Percentiles rank a stretch among this genome's conserved stretches.
Conservation (phyloP, 2,329 filamentous ascomycete genomes). For the Dactylonectria macrodidyma region DNA sequence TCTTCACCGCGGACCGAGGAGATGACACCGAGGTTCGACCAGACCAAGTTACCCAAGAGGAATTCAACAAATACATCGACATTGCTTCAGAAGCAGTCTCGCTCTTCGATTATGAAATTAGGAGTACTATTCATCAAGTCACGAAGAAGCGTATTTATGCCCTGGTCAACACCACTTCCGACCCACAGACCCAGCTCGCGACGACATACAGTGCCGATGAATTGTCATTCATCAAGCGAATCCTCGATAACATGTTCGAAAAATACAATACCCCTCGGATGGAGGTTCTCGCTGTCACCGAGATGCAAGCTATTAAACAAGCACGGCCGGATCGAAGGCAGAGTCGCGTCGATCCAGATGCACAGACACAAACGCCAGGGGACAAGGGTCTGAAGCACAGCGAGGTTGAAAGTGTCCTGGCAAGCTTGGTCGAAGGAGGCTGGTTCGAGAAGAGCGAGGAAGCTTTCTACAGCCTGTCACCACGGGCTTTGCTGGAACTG, state of each 20-base stretch:
- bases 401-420: conserved; percentile 82
- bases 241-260: conserved; percentile 94
- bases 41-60: conserved; percentile 76
- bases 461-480: conserved; percentile 82
- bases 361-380: conserved; percentile 52
- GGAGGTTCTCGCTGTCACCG: conserved; percentile 87
- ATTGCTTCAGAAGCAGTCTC: conserved; percentile 81
- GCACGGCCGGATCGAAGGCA: conserved; percentile 64
- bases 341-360: conserved; percentile 51
- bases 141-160: conserved; percentile 80
- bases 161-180: conserved; percentile 89
- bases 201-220: conserved; percentile 87
- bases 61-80: conserved; percentile 78
- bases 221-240: conserved; percentile 88
- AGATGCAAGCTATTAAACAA: conserved; percentile 84
- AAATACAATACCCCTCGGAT: conserved; percentile 84
- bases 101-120: conserved; percentile 89
- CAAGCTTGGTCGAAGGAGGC: conserved; percentile 79
- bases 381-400: conserved; percentile 78
- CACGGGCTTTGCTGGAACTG: conserved; percentile 88
- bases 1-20: conserved; percentile 71
- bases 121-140: conserved; percentile 79
- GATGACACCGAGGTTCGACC: conserved; percentile 60
- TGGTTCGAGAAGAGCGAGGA: conserved; percentile 85
- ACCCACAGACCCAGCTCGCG: conserved; percentile 88